Base-by-base conservation (phyloP, 352 stramenopile species). In the Thraustochytrium sp. region DNA sequence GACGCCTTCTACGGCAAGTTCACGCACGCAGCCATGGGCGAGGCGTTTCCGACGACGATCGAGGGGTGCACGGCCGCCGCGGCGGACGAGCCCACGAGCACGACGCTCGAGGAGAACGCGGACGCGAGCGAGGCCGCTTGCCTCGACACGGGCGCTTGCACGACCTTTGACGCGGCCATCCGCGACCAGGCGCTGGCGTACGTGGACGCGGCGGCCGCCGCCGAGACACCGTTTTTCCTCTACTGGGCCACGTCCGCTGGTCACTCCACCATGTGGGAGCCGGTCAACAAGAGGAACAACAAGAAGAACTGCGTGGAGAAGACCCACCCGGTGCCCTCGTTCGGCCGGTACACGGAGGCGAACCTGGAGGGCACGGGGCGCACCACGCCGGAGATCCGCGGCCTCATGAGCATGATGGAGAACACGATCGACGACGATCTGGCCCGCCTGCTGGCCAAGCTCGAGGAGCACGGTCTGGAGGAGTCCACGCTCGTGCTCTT, bases 1-100 rank as follows among this genome's bases (percentile, higher is more conserved):
- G 78, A 83, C 68, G 31, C 38, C 3, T 85, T 85, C 48, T 51
- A 74, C n/a, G 78, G 78, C 65, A 76, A 85, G 29, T 48, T 82
- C 16, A 55, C 62, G n/a, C 78, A 85, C 51, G 26, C 13, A 23
- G 5, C 21, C 23, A 34, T 73, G 18, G 54, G 64, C 21, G 4
- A 85, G 18, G 64, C 64, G 49, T 85, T 78, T 37, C 78, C 78
- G 8, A 3, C 2, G 11, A 34, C 9, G 26, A 68, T 80, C 18
- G 46, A 31, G 18, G 23, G 42, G 34, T 80, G 68, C 31, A 80
- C 23, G 5, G 21, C 68, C 5, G n/a, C 16, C 36, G 26, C 38
- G 11, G 40, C 42, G 2, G 49, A 65, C 26, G 9, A 5, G n/a
- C 62, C 36, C n/a, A 18, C 3, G 9, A 34, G 23, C 18, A 80